These are phyloP conservation scores for Backusella sp. DNA, from an alignment of 192 early-diverging fungal species.

Conservation along the genomic window DNA sequence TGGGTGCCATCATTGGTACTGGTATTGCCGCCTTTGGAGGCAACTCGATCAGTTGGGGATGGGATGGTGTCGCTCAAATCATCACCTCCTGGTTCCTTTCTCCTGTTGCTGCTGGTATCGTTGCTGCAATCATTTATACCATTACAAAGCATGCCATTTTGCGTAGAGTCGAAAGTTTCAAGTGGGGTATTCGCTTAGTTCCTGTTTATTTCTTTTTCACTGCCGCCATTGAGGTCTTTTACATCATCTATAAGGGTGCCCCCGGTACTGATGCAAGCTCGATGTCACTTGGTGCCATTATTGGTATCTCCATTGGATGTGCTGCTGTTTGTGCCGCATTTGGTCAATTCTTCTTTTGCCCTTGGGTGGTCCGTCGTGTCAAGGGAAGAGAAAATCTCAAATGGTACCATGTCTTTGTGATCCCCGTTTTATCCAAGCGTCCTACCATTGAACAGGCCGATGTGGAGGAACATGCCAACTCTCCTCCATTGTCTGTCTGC, in stretches of 20 bases:
- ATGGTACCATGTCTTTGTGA: slow-evolving; percentile 72
- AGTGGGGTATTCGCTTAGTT: slow-evolving; percentile 63
- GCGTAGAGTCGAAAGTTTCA: slow-evolving; percentile 60
- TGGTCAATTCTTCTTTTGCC: slow-evolving; percentile 63
- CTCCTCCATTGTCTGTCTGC: slow-evolving; percentile 15
- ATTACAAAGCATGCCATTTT: slow-evolving; percentile 64
- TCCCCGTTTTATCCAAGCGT: slow-evolving; percentile 58
- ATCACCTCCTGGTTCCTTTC: slow-evolving; percentile 78
- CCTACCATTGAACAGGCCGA: slow-evolving; percentile 29
- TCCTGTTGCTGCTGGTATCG: slow-evolving; percentile 60
- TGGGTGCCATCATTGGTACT: slow-evolving; percentile 71
- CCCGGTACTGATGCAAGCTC: slow-evolving; percentile 43
- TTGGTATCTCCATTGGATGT: slow-evolving; percentile 66
- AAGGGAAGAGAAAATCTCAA: slow-evolving; percentile 62
- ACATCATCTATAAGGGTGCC: slow-evolving; percentile 72
- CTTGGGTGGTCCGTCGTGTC: slow-evolving; percentile 63
- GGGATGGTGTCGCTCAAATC: slow-evolving; percentile 50
- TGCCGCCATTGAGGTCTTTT: slow-evolving; percentile 60
- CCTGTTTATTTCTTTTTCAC: slow-evolving; percentile 74
- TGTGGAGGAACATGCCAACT: background rate
- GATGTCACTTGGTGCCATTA: slow-evolving; percentile 44
- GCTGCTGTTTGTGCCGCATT: slow-evolving; percentile 51
- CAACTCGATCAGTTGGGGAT: slow-evolving; percentile 61
- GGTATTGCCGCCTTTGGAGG: slow-evolving; percentile 73
- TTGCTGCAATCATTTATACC: slow-evolving; percentile 64